These are phyloP conservation scores for Zoysia japonica DNA, from an alignment of 176 grass and related monocot species.

Conservation along the genomic window DNA sequence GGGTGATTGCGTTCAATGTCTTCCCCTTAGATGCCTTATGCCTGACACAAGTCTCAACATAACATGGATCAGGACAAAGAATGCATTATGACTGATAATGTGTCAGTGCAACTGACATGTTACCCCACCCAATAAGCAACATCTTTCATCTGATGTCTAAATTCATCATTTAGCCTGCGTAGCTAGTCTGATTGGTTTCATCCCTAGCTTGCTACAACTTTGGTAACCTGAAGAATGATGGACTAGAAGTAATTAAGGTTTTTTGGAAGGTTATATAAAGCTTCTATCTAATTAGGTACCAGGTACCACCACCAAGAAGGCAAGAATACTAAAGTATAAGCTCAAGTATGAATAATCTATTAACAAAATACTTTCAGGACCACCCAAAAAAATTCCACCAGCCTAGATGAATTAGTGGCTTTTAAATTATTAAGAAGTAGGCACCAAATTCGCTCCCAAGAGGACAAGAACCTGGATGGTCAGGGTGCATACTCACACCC, in stretches of 20 bases:
- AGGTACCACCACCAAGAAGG: slow-evolving; percentile 1
- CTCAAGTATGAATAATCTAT: too few species aligned
- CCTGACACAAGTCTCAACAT: slow-evolving; percentile 16
- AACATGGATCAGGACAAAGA: slow-evolving; percentile 2
- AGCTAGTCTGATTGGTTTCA: too few species aligned
- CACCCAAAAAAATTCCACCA: too few species aligned
- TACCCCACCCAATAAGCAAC: neutral
- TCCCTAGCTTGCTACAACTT: too few species aligned
- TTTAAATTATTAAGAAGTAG: too few species aligned
- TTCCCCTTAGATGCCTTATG: neutral
- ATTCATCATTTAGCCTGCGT: neutral
- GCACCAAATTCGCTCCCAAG: too few species aligned
- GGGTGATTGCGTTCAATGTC: neutral
- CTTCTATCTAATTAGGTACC: neutral
- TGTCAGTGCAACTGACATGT: neutral
- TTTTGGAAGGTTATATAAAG: slow-evolving; percentile 11
- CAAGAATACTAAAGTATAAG: neutral
- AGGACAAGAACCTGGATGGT: too few species aligned
- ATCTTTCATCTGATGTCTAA: neutral
- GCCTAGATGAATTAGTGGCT: too few species aligned
- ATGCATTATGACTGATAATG: neutral
- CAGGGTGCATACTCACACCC: too few species aligned
- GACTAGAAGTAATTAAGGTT: neutral
- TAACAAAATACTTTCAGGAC: neutral
- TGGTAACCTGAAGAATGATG: slow-evolving; percentile 20